phyloP scores from a whole-genome alignment of 495 filamentous ascomycete species.

The Hypomontagnella submonticulosa region DNA sequence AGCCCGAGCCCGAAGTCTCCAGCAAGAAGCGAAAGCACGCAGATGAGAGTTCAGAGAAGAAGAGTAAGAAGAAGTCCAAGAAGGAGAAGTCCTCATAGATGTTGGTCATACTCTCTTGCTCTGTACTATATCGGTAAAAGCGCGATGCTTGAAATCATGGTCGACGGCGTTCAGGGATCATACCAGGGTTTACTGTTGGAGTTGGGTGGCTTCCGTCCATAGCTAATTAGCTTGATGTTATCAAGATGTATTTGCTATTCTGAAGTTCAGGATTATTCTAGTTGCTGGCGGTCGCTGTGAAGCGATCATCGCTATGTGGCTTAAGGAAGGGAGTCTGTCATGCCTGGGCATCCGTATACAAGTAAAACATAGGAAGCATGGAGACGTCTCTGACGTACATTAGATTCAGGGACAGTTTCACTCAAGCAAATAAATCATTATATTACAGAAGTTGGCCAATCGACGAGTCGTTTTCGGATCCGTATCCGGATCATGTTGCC shows the following conservation, averaged over 20 bases:
- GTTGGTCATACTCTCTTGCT: conserved; percentile 39
- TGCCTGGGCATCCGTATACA: no score
- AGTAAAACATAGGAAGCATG: no score
- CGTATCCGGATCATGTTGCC: no score
- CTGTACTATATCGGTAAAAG: conserved; percentile 48
- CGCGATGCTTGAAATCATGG: conserved; percentile 42
- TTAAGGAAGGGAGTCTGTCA: no score
- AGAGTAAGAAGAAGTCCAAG: conserved; percentile 59
- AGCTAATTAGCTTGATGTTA: conserved; percentile 27
- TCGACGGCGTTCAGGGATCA: conserved; percentile 50
- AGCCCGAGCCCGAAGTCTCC: conserved; percentile 32
- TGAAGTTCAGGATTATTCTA: not conserved
- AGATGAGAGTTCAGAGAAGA: conserved; percentile 54
- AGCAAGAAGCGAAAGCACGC: conserved; percentile 51
- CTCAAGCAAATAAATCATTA: no score
- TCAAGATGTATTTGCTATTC: conserved; percentile 26
- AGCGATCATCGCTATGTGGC: no score
- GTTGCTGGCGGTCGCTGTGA: not conserved
- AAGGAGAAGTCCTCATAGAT: conserved; percentile 50
- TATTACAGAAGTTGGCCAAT: no score
- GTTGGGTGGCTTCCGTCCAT: conserved; percentile 44
- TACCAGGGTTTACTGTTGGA: conserved; percentile 48
- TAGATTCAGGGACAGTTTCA: no score
- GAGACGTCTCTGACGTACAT: no score
- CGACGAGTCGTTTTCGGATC: no score